Evolutionary conservation across 2,329 filamentous ascomycete genomes (phyloP).

Genomic region (Cladosporium halotolerans): DNA sequence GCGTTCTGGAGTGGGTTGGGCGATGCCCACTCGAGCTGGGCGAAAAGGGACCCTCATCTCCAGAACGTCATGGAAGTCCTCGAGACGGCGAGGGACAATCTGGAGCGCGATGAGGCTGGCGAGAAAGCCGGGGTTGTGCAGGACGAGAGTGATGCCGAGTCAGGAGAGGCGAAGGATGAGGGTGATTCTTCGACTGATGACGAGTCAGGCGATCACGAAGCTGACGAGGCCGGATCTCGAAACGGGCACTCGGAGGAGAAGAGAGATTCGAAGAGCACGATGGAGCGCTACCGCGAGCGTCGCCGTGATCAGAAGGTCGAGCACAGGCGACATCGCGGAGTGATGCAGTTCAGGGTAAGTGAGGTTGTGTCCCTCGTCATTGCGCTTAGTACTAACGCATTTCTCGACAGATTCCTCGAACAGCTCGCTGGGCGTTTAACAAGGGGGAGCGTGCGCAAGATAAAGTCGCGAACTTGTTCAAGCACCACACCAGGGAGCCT

Average conservation of each 20-base stretch:
- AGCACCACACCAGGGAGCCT: conserved; percentile 52
- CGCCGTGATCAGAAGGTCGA: conserved; percentile 54
- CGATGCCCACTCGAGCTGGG: conserved; percentile 52
- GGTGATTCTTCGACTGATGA: conserved; percentile 15
- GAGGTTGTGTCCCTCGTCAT: conserved; percentile 34
- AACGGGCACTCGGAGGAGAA: conserved; percentile 18
- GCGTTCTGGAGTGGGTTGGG: conserved; percentile 58
- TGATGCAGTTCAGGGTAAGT: conserved; percentile 72
- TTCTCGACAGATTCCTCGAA: conserved; percentile 39
- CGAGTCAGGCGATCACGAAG: conserved; percentile 15
- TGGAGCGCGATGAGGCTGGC: conserved; percentile 32
- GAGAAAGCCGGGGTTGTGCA: conserved; percentile 21
- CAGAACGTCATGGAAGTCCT: conserved; percentile 59
- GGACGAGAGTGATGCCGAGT: conserved; percentile 8
- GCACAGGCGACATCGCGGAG: conserved; percentile 59
- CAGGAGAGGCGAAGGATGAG: conserved; percentile 4
- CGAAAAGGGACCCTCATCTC: conserved; percentile 50
- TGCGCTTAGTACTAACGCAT: neutral
- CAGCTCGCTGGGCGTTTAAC: conserved; percentile 53
- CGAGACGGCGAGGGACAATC: conserved; percentile 54
- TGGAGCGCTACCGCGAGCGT: conserved; percentile 49
- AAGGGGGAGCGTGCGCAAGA: conserved; percentile 48
- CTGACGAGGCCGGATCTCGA: neutral
- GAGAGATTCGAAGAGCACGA: conserved; percentile 29
- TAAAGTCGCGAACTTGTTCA: conserved; percentile 43